phyloP scores from a whole-genome alignment of 352 stramenopile genomes.

The Pythium aphanidermatum region DNA sequence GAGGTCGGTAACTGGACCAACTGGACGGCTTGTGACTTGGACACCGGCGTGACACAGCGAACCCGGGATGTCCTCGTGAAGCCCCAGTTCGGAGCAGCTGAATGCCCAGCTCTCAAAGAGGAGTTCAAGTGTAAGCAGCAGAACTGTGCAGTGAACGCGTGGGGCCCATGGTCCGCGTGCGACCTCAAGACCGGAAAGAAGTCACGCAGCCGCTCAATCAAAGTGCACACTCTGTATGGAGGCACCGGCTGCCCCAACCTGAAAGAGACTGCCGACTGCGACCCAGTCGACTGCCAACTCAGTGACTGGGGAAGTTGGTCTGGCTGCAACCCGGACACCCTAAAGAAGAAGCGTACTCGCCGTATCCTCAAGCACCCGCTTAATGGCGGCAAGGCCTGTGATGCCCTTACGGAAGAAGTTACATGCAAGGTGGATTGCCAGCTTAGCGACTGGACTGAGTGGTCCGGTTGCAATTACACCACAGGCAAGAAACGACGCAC shows the following conservation, averaged over 20 bases:
- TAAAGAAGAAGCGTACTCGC: conserved; percentile 32
- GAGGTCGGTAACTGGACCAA: conserved; percentile 26
- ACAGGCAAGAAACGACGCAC: conserved; percentile 36
- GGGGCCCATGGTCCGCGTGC: conserved; percentile 21
- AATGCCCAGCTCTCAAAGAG: conserved; percentile 21
- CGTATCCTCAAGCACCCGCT: conserved; percentile 26
- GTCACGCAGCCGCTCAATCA: conserved; percentile 25
- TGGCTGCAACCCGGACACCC: conserved; percentile 26
- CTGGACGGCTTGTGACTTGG: conserved; percentile 27
- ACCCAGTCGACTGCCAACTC: conserved; percentile 30
- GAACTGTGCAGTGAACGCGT: conserved; percentile 41
- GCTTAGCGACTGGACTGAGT: conserved; percentile 38
- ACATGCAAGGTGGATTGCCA: conserved; percentile 44
- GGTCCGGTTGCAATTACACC: conserved; percentile 38
- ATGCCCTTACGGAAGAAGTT: conserved; percentile 11
- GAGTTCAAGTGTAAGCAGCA: conserved; percentile 24
- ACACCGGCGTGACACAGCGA: conserved; percentile 20
- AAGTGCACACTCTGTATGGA: conserved; percentile 28
- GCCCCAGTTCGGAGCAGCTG: conserved; percentile 26
- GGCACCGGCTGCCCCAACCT: conserved; percentile 35
- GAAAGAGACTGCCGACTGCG: conserved; percentile 33
- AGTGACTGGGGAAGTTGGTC: conserved; percentile 48
- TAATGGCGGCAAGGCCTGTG: conserved; percentile 30
- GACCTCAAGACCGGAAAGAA: conserved; percentile 22
- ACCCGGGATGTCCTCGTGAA: conserved; percentile 25